Conservation (phyloP, 352 stramenopile genomes). For the Globisporangium lucens region DNA sequence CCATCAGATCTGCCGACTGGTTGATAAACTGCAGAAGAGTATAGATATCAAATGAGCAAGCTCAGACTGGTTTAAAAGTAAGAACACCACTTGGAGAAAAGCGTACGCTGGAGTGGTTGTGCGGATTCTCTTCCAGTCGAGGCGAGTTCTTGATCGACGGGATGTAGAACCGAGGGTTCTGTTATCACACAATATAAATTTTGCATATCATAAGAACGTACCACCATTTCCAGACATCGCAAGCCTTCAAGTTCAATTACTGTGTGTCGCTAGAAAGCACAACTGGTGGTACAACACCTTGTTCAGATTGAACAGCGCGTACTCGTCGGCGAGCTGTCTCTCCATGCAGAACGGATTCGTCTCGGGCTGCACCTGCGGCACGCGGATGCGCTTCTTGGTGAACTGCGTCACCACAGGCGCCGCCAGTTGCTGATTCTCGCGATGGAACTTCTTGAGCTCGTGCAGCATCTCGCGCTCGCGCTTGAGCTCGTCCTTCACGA, state of each 20-base stretch:
- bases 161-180: slow-evolving; percentile 78
- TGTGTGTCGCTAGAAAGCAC: not conserved
- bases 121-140: slow-evolving; percentile 50
- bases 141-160: slow-evolving; percentile 44
- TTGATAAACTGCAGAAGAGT: slow-evolving; percentile 54
- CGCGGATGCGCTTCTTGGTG: slow-evolving; percentile 62
- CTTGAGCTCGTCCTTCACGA: slow-evolving; percentile 16
- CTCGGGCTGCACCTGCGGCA: slow-evolving; percentile 55
- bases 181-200: not conserved
- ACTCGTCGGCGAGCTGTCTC: slow-evolving; percentile 71
- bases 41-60: no score
- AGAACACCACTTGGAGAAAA: no score
- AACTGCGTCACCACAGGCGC: slow-evolving; percentile 42
- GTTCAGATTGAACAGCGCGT: slow-evolving; percentile 73
- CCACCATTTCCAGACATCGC: not conserved
- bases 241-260: not conserved
- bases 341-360: slow-evolving; percentile 73
- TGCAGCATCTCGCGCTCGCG: slow-evolving; percentile 68
- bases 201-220: not conserved
- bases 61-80: no score
- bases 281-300: slow-evolving; percentile 39
- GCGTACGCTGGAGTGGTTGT: slow-evolving; percentile 74
- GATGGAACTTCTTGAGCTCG: slow-evolving; percentile 70
- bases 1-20: slow-evolving; percentile 48
- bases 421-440: slow-evolving; percentile 31